phyloP scores from a whole-genome alignment of 1,139 yeast genomes.

The Zygosaccharomyces sapae region DNA sequence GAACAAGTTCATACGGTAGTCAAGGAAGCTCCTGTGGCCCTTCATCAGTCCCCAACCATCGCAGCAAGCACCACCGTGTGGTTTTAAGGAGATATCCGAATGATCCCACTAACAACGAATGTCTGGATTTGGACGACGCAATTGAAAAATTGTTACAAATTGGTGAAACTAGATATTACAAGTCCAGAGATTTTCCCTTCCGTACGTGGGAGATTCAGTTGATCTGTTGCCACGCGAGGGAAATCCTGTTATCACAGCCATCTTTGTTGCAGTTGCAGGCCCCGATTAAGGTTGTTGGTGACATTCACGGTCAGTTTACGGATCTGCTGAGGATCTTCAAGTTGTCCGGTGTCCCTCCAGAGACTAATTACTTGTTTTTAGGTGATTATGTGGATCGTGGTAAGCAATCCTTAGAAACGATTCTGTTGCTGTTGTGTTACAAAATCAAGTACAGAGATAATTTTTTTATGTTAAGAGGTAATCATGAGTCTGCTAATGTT shows the following conservation, averaged over 20 bases:
- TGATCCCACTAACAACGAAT: constrained; percentile 29
- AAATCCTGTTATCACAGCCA: constrained; percentile 72
- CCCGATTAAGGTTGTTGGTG: constrained; percentile 84
- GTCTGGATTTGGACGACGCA: constrained; percentile 32
- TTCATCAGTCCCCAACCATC: constrained; percentile 20
- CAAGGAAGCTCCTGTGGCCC: constrained; percentile 14
- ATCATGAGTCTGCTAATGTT: constrained; percentile 80
- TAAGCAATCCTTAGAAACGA: constrained; percentile 75
- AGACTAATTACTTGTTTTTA: constrained; percentile 69
- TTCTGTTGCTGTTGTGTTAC: constrained; percentile 63
- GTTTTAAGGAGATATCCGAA: constrained; percentile 31
- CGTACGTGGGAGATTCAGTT: constrained; percentile 54
- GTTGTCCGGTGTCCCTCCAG: constrained; percentile 76
- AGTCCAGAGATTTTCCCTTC: constrained; percentile 36
- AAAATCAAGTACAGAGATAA: constrained; percentile 81
- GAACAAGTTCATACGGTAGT: constrained; percentile 5
- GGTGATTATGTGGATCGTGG: constrained; percentile 91
- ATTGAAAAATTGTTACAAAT: constrained; percentile 32
- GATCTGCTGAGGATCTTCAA: constrained; percentile 72
- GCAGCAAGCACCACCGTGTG: constrained; percentile 16
- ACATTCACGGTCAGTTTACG: constrained; percentile 78
- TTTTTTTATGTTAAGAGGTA: constrained; percentile 77
- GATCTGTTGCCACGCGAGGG: constrained; percentile 64
- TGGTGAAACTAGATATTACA: constrained; percentile 29
- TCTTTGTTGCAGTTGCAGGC: constrained; percentile 70